These are phyloP conservation scores for Orychophragmus violaceus DNA, from an alignment of 345 rosid species.

Conservation along the genomic window DNA sequence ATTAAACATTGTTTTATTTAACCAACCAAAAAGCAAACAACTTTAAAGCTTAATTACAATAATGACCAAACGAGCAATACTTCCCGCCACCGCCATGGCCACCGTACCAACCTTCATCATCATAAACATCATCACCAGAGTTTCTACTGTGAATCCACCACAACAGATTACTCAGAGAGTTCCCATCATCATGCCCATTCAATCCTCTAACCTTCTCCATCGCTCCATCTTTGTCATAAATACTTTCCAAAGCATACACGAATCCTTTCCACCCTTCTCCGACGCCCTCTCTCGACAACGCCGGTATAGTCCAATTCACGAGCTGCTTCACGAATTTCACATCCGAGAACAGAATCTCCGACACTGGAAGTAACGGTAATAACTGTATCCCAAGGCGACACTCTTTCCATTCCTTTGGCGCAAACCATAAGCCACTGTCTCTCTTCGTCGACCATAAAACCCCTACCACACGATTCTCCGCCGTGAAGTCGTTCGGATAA, in stretches of 20 bases:
- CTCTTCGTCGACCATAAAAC: constrained; percentile 87
- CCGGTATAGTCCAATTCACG: constrained; percentile 75
- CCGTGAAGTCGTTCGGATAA: constrained; percentile 56
- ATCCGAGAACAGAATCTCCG: constrained; percentile 70
- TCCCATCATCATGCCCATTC: constrained; percentile 66
- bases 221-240: constrained; percentile 56
- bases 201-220: constrained; percentile 54
- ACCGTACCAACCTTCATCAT: neutral
- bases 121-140: constrained; percentile 29
- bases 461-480: constrained; percentile 77
- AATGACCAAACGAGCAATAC: constrained; percentile 65
- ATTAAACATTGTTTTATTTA: neutral
- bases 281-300: constrained; percentile 57
- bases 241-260: constrained; percentile 70
- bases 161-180: constrained; percentile 64
- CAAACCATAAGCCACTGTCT: constrained; percentile 91
- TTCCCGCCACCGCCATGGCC: constrained; percentile 45
- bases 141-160: constrained; percentile 91
- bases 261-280: constrained; percentile 97
- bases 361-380: constrained; percentile 60
- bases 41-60: constrained; percentile 42
- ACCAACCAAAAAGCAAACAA: neutral
- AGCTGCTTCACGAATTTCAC: constrained; percentile 51
- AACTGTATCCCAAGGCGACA: constrained; percentile 87
- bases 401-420: constrained; percentile 71